Evolutionary conservation across 176 grass and related monocot species (phyloP), one percentile per base, ranked within the genome.

Genomic region (Puccinellia tenuiflora): DNA sequence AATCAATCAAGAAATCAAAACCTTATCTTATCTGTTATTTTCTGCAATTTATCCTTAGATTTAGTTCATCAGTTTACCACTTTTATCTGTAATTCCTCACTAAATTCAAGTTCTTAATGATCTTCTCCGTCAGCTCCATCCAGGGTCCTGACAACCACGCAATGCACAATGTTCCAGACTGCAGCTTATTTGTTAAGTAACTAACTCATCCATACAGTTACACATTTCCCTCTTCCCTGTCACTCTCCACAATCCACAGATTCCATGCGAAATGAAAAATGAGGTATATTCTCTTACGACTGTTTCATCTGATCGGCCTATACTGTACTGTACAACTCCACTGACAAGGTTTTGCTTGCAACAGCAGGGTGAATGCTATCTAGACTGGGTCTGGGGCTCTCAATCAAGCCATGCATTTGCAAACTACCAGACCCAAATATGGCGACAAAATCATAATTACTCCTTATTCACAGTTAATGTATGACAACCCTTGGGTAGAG

Each of bases 321-420:
- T 75, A 76, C 51, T 81, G 73, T 74, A 80, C 88, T 92, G 79
- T 90, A 92, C 90, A 91, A 67, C 73, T 73, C 70, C 77, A 75
- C 81, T 83, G 90, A 56, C 47, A 76, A 86, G 83, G 76, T 83
- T 86, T 81, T 78, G 35, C 67, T 74, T 80, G 77, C 43, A 80
- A 68, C 79, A 75, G 77, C 73, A 84, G 57, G 69, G 75, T 73
- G 83, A 76, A 55, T 86, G 73, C 80, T 81, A 73, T 50, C 31
- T 51, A 46, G 26, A 75, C 63, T 60, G 40, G 43, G 39, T 18
- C 37, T 26, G 52, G 40, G 82, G 87, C 81, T 88, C 66, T 78
- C 63, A 88, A 86, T 86, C 82, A 88, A 87, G 78, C 56, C 47
- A 80, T 69, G 68, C 79, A 76, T 90, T 90, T 61, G 77, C 82